phyloP scores from a whole-genome alignment of 257 asterid genomes.

The Orobanche coerulescens region DNA sequence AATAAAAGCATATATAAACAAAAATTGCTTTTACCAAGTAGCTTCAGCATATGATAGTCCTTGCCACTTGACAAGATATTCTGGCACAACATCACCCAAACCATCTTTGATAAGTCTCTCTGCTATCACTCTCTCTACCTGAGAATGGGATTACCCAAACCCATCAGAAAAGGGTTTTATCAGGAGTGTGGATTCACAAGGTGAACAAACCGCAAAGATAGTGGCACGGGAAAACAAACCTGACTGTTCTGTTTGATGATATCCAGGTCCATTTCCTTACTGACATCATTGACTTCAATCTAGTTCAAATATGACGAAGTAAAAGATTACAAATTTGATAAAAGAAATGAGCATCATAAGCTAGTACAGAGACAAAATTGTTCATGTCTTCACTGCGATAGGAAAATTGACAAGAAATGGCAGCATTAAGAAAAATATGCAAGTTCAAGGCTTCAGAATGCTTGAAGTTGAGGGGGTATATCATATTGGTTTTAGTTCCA shows the following conservation, averaged over 20 bases:
- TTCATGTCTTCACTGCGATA: background rate
- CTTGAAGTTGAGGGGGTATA: background rate
- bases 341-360: conserved; percentile 14
- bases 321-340: conserved; percentile 8
- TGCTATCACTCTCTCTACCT: conserved; percentile 95
- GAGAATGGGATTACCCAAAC: conserved; percentile 26
- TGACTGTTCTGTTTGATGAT: conserved; percentile 87
- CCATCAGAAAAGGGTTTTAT: conserved; percentile 11
- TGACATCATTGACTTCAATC: conserved; percentile 98
- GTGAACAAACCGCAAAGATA: conserved; percentile 8
- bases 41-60: conserved; percentile 99
- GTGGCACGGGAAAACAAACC: conserved; percentile 34
- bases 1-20: conserved; percentile 15
- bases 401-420: background rate
- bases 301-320: conserved; percentile 25
- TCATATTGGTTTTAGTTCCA: background rate
- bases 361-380: background rate
- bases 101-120: conserved; percentile 71
- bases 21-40: conserved; percentile 60
- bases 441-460: background rate
- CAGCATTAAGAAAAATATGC: background rate
- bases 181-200: background rate
- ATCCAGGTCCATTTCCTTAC: conserved; percentile 99
- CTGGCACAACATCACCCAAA: conserved; percentile 78
- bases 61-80: conserved; percentile 94